Percentiles rank a stretch among this genome's conserved stretches.
Evolutionary conservation across 768 basidiomycete species (phyloP).

Genomic region (Trametes meyenii): DNA sequence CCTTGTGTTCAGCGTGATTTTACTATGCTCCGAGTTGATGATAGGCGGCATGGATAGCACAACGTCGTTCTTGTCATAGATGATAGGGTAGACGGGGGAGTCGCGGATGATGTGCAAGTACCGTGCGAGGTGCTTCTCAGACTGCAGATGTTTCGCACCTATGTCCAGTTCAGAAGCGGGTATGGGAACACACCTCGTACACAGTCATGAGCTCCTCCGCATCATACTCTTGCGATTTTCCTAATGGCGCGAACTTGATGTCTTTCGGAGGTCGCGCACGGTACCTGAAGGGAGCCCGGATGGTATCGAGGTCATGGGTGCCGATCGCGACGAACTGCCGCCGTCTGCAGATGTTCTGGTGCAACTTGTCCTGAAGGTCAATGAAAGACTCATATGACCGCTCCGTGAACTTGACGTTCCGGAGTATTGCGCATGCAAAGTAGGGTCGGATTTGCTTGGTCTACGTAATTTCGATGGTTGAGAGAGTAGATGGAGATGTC

Average conservation of each 20-base stretch:
- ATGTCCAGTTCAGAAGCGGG: not conserved
- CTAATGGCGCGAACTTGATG: constrained; percentile 90
- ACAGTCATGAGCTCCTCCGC: constrained; percentile 91
- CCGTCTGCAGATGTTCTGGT: constrained; percentile 91
- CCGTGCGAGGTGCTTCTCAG: constrained; percentile 86
- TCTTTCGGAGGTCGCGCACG: constrained; percentile 79
- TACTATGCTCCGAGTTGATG: constrained; percentile 96
- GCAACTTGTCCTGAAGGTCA: constrained; percentile 98
- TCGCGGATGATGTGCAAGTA: constrained; percentile 94
- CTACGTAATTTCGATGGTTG: constrained; percentile 42
- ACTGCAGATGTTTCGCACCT: constrained; percentile 47
- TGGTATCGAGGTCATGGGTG: constrained; percentile 93
- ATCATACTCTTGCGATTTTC: constrained; percentile 76
- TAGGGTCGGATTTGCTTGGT: constrained; percentile 83
- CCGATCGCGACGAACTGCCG: constrained; percentile 94
- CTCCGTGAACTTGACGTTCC: constrained; percentile 87
- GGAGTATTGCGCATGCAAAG: constrained; percentile 89
- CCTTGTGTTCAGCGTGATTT: constrained; percentile 90
- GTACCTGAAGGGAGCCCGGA: constrained; percentile 86
- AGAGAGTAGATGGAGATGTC: not conserved
- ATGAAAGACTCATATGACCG: constrained; percentile 95
- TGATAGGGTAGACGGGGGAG: constrained; percentile 95
- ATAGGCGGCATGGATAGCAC: constrained; percentile 98
- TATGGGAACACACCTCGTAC: constrained; percentile 75
- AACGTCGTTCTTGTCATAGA: constrained; percentile 86